These are phyloP conservation scores for Puccinia triticina DNA, from an alignment of 1,284 basidiomycete species.

Conservation along the genomic window DNA sequence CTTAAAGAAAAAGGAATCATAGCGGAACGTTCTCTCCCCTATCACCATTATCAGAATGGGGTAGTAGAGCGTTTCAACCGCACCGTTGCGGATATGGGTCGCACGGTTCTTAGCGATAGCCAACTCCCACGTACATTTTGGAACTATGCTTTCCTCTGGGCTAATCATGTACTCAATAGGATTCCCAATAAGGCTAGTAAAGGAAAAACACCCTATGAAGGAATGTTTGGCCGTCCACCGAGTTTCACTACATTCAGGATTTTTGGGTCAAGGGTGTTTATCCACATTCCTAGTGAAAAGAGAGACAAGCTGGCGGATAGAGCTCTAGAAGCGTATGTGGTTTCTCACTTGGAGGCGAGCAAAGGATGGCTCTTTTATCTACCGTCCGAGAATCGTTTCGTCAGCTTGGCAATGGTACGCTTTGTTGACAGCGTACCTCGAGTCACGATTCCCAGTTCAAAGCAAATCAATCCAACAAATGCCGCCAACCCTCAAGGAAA, in stretches of 20 bases:
- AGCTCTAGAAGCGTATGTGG: not conserved
- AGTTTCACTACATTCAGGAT: not conserved
- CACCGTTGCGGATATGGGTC: not conserved
- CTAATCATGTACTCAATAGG: not conserved
- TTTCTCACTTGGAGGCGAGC: not conserved
- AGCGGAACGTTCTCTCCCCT: not conserved
- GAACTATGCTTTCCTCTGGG: conserved; percentile 22
- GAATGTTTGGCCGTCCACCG: not conserved
- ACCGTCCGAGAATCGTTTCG: not conserved
- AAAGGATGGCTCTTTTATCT: conserved; percentile 34
- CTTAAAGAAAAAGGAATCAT: not conserved
- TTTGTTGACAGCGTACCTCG: too few species aligned
- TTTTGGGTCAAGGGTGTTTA: not conserved
- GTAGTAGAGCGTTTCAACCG: conserved; percentile 1
- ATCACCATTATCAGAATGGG: conserved; percentile 38
- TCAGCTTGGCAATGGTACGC: not conserved
- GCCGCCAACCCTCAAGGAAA: too few species aligned
- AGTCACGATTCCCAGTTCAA: too few species aligned
- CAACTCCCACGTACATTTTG: not conserved
- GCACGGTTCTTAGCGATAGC: not conserved
- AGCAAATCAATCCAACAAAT: too few species aligned
- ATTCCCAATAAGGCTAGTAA: conserved; percentile 11
- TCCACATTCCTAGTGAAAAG: conserved; percentile 19
- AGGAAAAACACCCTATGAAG: not conserved
- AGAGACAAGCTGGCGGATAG: not conserved